Percentiles rank a stretch among this genome's conserved stretches.
These are phyloP conservation scores for Aspergillus pseudoglaucus DNA, from an alignment of 2,329 filamentous ascomycete genomes.

Conservation along the genomic window DNA sequence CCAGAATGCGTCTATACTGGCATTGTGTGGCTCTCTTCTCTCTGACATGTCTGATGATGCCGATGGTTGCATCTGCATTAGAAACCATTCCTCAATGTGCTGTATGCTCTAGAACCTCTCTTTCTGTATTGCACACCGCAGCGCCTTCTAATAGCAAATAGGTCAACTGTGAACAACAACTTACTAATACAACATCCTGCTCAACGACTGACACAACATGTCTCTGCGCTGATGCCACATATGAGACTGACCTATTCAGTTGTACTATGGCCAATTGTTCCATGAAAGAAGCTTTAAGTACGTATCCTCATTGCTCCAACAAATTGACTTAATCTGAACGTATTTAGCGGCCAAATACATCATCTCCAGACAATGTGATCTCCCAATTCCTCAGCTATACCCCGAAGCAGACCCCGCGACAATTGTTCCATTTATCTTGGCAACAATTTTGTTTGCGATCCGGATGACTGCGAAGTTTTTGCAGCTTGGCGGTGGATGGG, in stretches of 20 bases:
- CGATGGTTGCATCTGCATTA: no score
- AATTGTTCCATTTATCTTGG: constrained; percentile 2
- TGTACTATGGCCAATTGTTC: constrained; percentile 1
- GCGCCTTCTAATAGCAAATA: background rate
- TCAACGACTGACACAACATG: background rate
- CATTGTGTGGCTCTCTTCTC: no score
- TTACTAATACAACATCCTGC: constrained; percentile 1
- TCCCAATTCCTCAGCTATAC: background rate
- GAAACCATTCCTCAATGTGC: background rate
- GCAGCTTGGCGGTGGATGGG: constrained; percentile 3
- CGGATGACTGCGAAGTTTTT: constrained; percentile 1
- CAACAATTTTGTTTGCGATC: background rate
- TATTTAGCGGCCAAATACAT: constrained; percentile 1
- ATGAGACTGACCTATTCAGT: background rate
- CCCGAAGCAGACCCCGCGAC: constrained; percentile 1
- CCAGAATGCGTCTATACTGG: no score
- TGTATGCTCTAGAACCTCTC: background rate
- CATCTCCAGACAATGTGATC: constrained; percentile 1
- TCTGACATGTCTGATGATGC: no score
- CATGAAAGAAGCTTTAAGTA: constrained; percentile 1
- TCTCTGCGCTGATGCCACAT: background rate
- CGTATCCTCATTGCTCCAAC: background rate
- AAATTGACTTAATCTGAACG: background rate
- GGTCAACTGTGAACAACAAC: background rate
- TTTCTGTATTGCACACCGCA: background rate